phyloP scores from a whole-genome alignment of 1,284 basidiomycete species.

The Testicularia cyperi region DNA sequence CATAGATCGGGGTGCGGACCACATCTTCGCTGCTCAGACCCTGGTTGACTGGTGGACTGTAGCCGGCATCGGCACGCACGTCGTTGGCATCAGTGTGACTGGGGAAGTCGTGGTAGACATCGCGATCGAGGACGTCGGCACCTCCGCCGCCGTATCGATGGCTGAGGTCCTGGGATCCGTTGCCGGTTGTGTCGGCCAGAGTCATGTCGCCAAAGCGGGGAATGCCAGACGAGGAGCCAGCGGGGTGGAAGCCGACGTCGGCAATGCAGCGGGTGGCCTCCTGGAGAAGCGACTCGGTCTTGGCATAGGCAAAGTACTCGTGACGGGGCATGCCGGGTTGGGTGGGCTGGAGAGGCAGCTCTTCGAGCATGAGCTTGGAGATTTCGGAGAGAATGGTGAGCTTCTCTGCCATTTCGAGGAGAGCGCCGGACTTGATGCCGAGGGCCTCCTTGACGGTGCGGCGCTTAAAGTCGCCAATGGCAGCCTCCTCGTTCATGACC shows the following conservation, averaged over 20 bases:
- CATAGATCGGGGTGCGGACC: slow-evolving; percentile 36
- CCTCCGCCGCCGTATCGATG: slow-evolving; percentile 18
- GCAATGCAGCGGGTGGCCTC: slow-evolving; percentile 46
- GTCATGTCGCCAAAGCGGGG: slow-evolving; percentile 25
- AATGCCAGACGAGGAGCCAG: slow-evolving; percentile 26
- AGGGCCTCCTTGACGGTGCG: slow-evolving; percentile 71
- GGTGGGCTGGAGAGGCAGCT: slow-evolving; percentile 78
- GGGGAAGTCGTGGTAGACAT: slow-evolving; percentile 7
- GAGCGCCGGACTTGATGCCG: slow-evolving; percentile 81
- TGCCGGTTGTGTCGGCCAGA: slow-evolving; percentile 16
- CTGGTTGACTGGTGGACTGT: slow-evolving; percentile 11
- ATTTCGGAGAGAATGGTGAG: slow-evolving; percentile 80
- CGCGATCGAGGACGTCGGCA: slow-evolving; percentile 5
- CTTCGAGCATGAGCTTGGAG: slow-evolving; percentile 77
- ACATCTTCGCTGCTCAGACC: slow-evolving; percentile 12
- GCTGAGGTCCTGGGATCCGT: slow-evolving; percentile 11
- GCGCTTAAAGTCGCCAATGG: slow-evolving; percentile 82
- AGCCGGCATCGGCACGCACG: slow-evolving; percentile 12
- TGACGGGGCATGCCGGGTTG: slow-evolving; percentile 76
- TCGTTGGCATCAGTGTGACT: slow-evolving; percentile 6
- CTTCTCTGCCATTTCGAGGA: slow-evolving; percentile 83
- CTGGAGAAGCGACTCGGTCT: slow-evolving; percentile 46
- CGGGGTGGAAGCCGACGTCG: slow-evolving; percentile 47
- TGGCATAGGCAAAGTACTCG: slow-evolving; percentile 66
- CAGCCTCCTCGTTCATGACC: slow-evolving; percentile 79